Conservation (phyloP, 805 yeast species). For the Danielia oregonensis region DNA sequence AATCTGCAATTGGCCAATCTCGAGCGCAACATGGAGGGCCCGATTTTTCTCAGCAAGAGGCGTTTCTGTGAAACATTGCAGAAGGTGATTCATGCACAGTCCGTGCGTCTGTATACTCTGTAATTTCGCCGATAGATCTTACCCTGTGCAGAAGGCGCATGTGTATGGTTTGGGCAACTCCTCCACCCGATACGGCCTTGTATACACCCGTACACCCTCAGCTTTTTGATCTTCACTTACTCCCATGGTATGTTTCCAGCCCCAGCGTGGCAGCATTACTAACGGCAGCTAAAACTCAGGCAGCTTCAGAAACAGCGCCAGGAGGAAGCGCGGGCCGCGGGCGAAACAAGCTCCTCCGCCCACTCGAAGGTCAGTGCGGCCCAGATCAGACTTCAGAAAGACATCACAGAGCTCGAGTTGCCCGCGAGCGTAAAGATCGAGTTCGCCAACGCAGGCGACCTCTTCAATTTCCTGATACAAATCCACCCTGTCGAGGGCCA, state of each 20-base stretch:
- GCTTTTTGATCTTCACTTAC: background rate
- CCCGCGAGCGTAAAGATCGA: slow-evolving; percentile 53
- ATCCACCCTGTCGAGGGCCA: slow-evolving; percentile 71
- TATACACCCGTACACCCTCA: too few relatives aligned
- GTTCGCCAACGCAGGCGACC: slow-evolving; percentile 51
- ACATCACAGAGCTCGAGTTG: slow-evolving; percentile 64
- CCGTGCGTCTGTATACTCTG: too few relatives aligned
- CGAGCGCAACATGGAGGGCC: too few relatives aligned
- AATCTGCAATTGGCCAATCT: too few relatives aligned
- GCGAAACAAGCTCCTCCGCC: background rate
- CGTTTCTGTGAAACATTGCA: too few relatives aligned
- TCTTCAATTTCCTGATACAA: slow-evolving; percentile 56
- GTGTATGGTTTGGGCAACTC: too few relatives aligned
- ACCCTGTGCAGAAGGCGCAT: too few relatives aligned
- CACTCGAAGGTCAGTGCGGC: slow-evolving; percentile 46
- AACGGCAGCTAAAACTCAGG: slow-evolving; percentile 23
- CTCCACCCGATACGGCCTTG: too few relatives aligned
- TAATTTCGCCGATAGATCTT: too few relatives aligned
- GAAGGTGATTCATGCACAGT: too few relatives aligned
- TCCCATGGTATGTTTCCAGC: background rate
- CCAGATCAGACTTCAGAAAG: slow-evolving; percentile 71
- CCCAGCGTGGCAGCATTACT: too few relatives aligned
- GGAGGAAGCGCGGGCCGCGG: slow-evolving; percentile 5
- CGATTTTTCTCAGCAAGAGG: too few relatives aligned
- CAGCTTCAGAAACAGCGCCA: slow-evolving; percentile 22